Conservation (phyloP, 805 yeast species). For the Millerago galiae region DNA sequence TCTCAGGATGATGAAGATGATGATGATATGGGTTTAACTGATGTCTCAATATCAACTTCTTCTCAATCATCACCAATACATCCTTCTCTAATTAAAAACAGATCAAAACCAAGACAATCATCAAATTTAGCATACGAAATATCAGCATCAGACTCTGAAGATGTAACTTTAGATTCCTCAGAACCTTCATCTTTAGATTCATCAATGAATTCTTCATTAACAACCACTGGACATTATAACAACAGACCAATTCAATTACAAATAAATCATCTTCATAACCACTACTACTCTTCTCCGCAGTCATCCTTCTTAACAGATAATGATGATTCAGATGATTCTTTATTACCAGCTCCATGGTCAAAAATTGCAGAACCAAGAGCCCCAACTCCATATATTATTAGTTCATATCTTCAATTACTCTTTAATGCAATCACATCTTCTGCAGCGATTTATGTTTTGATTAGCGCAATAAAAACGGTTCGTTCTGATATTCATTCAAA, state of each 20-base stretch:
- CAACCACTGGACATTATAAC: not conserved
- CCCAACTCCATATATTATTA: conserved; percentile 46
- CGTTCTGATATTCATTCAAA: conserved; percentile 47
- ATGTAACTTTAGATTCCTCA: not conserved
- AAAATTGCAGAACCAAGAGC: conserved; percentile 43
- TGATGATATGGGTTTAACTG: not conserved
- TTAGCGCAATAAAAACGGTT: conserved; percentile 40
- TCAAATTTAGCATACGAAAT: conserved; percentile 1
- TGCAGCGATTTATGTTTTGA: conserved; percentile 38
- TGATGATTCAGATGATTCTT: conserved; percentile 9
- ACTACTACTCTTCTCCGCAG: conserved; percentile 9
- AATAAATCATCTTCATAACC: conserved; percentile 43
- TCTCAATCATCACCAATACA: not conserved
- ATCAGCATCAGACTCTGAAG: not conserved
- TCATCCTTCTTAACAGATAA: not conserved
- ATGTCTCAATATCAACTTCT: conserved; percentile 1
- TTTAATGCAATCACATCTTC: conserved; percentile 42
- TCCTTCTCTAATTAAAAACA: not conserved
- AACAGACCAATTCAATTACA: conserved; percentile 21
- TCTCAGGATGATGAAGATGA: not conserved
- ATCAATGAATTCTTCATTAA: not conserved
- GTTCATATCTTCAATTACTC: conserved; percentile 55
- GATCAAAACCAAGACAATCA: not conserved
- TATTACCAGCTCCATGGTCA: conserved; percentile 58
- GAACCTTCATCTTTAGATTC: not conserved